These are phyloP conservation scores for Phytophthora boehmeriae DNA, from an alignment of 352 stramenopile species.

Conservation along the genomic window DNA sequence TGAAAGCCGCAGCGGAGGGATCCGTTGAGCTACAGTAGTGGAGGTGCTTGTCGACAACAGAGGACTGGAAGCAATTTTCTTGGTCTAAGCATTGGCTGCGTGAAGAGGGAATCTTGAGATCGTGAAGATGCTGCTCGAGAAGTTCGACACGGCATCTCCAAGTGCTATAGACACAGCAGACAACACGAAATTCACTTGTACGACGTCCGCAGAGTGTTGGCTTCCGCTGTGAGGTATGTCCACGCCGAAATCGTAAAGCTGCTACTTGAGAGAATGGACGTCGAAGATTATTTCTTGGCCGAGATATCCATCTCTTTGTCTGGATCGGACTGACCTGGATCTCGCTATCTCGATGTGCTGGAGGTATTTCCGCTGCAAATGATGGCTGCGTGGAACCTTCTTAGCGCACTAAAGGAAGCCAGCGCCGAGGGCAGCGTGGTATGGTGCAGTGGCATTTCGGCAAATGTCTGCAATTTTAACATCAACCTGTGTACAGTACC, in stretches of 20 bases:
- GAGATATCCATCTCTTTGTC: neutral
- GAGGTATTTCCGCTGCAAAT: neutral
- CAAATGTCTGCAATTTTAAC: neutral
- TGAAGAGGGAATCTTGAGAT: neutral
- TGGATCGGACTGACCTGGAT: neutral
- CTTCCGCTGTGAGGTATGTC: neutral
- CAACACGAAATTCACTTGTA: neutral
- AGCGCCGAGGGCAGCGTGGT: neutral
- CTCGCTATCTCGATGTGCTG: neutral
- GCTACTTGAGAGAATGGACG: neutral
- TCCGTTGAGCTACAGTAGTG: neutral
- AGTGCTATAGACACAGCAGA: neutral
- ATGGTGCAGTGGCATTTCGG: neutral
- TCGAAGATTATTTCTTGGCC: neutral
- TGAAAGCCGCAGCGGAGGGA: neutral
- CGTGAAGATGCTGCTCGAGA: neutral
- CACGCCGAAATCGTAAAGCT: neutral
- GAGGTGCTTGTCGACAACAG: neutral
- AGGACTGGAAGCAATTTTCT: neutral
- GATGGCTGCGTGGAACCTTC: neutral
- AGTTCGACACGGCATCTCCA: neutral
- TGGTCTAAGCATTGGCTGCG: neutral
- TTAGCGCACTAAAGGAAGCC: neutral
- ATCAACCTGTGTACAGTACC: neutral
- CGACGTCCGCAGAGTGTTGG: neutral